phyloP scores from a whole-genome alignment of 352 stramenopile species.

The Phytophthora fragariaefolia region DNA sequence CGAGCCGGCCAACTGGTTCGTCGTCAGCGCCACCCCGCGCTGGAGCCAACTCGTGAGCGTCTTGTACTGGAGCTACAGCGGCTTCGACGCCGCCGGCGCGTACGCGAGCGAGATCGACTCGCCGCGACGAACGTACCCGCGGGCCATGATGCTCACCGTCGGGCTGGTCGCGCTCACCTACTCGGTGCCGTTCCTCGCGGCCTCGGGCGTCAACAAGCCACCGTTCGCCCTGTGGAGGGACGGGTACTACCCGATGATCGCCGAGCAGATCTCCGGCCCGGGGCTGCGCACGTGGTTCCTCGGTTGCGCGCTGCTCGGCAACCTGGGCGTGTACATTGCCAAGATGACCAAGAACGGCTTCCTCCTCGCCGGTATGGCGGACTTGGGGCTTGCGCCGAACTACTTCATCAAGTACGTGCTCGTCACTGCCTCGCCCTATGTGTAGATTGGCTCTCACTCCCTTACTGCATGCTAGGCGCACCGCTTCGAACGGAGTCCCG shows the following conservation, averaged over 20 bases:
- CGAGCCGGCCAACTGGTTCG: conserved; percentile 66
- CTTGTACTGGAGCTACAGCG: conserved; percentile 97
- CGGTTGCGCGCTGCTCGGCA: conserved; percentile 88
- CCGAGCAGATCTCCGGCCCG: conserved; percentile 79
- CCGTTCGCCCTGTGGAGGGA: conserved; percentile 90
- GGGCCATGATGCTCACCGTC: conserved; percentile 88
- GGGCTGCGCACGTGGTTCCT: conserved; percentile 92
- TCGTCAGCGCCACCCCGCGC: conserved; percentile 53
- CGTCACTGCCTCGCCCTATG: background rate
- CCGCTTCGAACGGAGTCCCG: conserved; percentile 58
- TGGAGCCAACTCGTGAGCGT: conserved; percentile 94
- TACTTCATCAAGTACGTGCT: conserved; percentile 85
- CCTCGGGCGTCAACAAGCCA: conserved; percentile 84
- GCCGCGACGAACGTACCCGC: conserved; percentile 82
- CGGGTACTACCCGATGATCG: conserved; percentile 92
- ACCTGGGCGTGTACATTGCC: conserved; percentile 95
- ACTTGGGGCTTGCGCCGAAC: conserved; percentile 88
- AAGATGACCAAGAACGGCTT: conserved; percentile 96
- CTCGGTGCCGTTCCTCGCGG: conserved; percentile 91
- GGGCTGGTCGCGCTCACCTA: conserved; percentile 88
- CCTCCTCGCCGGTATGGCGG: conserved; percentile 86
- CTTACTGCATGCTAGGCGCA: conserved; percentile 42
- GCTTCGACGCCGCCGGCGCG: conserved; percentile 92
- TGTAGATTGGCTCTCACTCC: conserved; percentile 24
- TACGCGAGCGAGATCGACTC: conserved; percentile 94